phyloP scores from a whole-genome alignment of 2,329 filamentous ascomycete species.

The Paecilomyces fulvus region DNA sequence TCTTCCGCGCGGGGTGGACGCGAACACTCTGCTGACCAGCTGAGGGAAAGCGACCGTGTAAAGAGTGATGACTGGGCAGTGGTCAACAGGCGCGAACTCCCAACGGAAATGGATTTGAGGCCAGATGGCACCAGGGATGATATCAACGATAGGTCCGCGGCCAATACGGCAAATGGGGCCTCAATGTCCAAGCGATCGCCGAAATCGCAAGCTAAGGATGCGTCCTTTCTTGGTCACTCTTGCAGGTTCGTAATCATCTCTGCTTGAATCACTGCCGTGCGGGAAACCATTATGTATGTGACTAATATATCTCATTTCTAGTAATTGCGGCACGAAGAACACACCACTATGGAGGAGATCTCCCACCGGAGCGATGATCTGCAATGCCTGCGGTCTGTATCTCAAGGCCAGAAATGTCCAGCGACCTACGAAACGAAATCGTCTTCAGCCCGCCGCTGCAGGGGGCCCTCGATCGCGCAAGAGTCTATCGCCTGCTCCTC shows the following conservation, averaged over 20 bases:
- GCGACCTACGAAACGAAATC: constrained; percentile 82
- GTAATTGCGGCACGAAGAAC: constrained; percentile 89
- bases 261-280: neutral
- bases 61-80: constrained; percentile 10
- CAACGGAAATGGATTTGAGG: constrained; percentile 8
- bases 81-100: constrained; percentile 9
- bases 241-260: constrained; percentile 27
- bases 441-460: constrained; percentile 35
- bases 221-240: constrained; percentile 32
- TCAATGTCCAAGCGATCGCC: constrained; percentile 22
- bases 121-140: constrained; percentile 12
- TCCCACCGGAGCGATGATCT: constrained; percentile 87
- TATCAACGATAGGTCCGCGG: constrained; percentile 4
- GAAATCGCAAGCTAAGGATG: constrained; percentile 25
- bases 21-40: constrained; percentile 23
- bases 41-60: constrained; percentile 12
- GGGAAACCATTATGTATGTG: neutral
- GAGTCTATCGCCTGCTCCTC: constrained; percentile 23
- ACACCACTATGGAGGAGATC: constrained; percentile 94
- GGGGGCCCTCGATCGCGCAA: constrained; percentile 14
- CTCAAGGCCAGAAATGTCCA: constrained; percentile 86
- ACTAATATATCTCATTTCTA: constrained; percentile 32
- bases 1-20: constrained; percentile 38
- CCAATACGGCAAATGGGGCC: constrained; percentile 6
- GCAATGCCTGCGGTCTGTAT: constrained; percentile 95